Base-by-base conservation (phyloP, 164 flowering plant species). In the Dillenia suffruticosa region DNA sequence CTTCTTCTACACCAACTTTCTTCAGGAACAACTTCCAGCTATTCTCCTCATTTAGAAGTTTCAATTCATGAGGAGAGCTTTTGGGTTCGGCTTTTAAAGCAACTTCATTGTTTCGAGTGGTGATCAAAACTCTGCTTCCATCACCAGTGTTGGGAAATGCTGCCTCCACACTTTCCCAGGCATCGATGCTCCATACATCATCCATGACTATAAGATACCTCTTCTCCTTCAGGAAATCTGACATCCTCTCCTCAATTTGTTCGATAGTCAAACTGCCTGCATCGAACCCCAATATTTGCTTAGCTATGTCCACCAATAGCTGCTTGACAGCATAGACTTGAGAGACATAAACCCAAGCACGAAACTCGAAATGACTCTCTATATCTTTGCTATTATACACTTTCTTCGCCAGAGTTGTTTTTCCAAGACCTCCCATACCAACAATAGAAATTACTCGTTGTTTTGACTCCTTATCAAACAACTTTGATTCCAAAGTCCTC, bases 341-440 rank as follows among this genome's bases (percentile, higher is more conserved):
- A 46, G 77, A 74, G 1, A 74, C 50, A 26, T 45, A 66, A 26
- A 61, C 57, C 71, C 64, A 63, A 16, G 70, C 68, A 17, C 44
- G 44, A 44, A 46, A 57, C 9, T 70, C 66, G 52, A 70, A 70
- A 16, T 61, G 58, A 26, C 43, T 19, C 43, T 19, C 59, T 0
- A 63, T 49, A 13, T 40, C 44, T 9, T 9, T 54, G 12, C 44
- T 49, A 15, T 58, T 14, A 46, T 63, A 71, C 6, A 67, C 19
- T 48, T 49, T 57, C 57, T 44, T 49, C 9, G 67, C 75, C 6
- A 62, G 64, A 14, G 70, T 67, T 2, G 68, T 63, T 51, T 69
- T 69, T 24, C 72, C 64, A 10, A 49, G 9, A 1, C 72, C 72
- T 47, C n/a, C 59, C 47, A 58, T 51, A 8, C 68, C 72, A 13